Percentiles rank a stretch among this genome's conserved stretches.
Conservation (phyloP, 73 alveolate genomes). For the Uronychia binucleata region DNA sequence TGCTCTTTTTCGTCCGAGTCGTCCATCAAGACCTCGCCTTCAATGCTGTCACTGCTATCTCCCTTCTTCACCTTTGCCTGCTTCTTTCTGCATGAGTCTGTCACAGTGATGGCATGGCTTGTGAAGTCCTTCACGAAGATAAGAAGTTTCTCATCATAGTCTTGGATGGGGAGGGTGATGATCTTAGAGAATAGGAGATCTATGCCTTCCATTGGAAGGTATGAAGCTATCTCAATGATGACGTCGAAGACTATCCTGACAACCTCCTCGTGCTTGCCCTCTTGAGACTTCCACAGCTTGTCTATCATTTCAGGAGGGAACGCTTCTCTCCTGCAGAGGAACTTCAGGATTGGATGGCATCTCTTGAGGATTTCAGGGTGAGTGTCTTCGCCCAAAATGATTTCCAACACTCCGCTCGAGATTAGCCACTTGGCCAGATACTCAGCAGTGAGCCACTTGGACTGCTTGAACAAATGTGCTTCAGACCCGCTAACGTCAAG, state of each 20-base stretch:
- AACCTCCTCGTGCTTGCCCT: slow-evolving; percentile 70
- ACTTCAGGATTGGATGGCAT: slow-evolving; percentile 51
- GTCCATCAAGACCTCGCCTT: neutral
- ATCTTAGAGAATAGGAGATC: slow-evolving; percentile 44
- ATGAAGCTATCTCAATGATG: slow-evolving; percentile 57
- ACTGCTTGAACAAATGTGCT: neutral
- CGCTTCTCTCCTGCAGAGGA: slow-evolving; percentile 40
- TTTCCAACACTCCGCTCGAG: slow-evolving; percentile 31
- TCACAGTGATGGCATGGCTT: slow-evolving; percentile 7
- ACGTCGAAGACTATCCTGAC: slow-evolving; percentile 58
- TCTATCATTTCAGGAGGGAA: slow-evolving; percentile 50
- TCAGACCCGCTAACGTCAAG: slow-evolving; percentile 4
- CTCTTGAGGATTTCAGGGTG: slow-evolving; percentile 69
- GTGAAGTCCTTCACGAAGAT: slow-evolving; percentile 68
- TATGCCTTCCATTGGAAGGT: slow-evolving; percentile 23
- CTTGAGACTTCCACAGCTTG: slow-evolving; percentile 58
- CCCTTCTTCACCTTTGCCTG: neutral
- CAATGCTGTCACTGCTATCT: slow-evolving; percentile 21
- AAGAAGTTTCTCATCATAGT: slow-evolving; percentile 58
- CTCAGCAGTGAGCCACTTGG: slow-evolving; percentile 43
- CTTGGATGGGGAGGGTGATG: slow-evolving; percentile 19
- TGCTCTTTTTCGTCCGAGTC: slow-evolving; percentile 10
- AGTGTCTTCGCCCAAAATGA: slow-evolving; percentile 57
- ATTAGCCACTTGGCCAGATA: slow-evolving; percentile 55
- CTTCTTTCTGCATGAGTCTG: neutral